Conservation (phyloP, 352 stramenopile genomes). For the Phytophthora chlamydospora region DNA sequence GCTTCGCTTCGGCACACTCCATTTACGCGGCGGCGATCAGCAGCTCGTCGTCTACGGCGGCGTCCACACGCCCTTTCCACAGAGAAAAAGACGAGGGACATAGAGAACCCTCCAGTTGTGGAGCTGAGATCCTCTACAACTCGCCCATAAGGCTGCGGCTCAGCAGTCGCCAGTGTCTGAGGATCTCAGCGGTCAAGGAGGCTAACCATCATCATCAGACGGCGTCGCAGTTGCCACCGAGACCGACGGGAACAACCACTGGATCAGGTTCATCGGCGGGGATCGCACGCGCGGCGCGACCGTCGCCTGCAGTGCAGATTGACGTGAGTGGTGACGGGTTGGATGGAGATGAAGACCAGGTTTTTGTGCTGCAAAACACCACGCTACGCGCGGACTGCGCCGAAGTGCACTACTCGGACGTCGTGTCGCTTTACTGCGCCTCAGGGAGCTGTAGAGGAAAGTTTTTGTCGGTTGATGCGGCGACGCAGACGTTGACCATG, state of each 20-base stretch:
- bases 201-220: conserved; percentile 9
- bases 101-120: conserved; percentile 65
- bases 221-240: conserved; percentile 34
- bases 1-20: conserved; percentile 9
- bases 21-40: conserved; percentile 15
- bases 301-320: conserved; percentile 38
- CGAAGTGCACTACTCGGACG: conserved; percentile 76
- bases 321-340: conserved; percentile 68
- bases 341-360: conserved; percentile 74
- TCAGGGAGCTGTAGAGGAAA: conserved; percentile 68
- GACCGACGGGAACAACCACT: conserved; percentile 17
- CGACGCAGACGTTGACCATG: conserved; percentile 58
- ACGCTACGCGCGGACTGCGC: conserved; percentile 71
- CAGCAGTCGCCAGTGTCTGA: conserved; percentile 73
- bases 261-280: conserved; percentile 11
- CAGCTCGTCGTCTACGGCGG: conserved; percentile 21
- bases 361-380: conserved; percentile 82
- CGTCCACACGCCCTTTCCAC: conserved; percentile 23
- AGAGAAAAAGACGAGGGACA: conserved; percentile 46
- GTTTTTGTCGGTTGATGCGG: conserved; percentile 74
- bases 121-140: conserved; percentile 77
- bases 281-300: conserved; percentile 30
- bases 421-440: conserved; percentile 80
- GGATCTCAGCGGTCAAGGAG: conserved; percentile 43
- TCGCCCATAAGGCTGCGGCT: conserved; percentile 68